Conservation (phyloP, 2,329 filamentous ascomycete genomes). For the Taxawa tesnikishii region DNA sequence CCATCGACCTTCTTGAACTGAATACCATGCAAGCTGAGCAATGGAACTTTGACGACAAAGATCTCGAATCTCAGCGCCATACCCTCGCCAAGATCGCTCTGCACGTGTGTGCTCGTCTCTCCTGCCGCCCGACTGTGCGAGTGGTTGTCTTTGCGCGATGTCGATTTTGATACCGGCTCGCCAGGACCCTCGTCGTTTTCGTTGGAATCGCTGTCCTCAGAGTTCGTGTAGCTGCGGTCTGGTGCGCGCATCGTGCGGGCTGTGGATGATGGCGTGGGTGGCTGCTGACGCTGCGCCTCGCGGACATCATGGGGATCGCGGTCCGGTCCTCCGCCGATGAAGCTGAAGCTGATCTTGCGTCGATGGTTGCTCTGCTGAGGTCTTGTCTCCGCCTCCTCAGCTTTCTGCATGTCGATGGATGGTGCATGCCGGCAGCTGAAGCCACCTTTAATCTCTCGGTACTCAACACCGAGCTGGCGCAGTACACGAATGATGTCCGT, state of each 20-base stretch:
- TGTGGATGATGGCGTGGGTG: conserved; percentile 33
- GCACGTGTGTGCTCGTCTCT: conserved; percentile 84
- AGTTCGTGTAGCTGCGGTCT: conserved; percentile 71
- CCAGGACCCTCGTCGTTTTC: conserved; percentile 7
- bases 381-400: conserved; percentile 12
- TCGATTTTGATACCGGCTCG: not conserved
- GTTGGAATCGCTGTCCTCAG: conserved; percentile 45
- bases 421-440: conserved; percentile 82
- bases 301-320: conserved; percentile 57
- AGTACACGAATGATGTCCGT: conserved; percentile 84
- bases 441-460: conserved; percentile 81
- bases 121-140: conserved; percentile 52
- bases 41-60: conserved; percentile 90
- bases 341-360: conserved; percentile 75
- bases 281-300: conserved; percentile 44
- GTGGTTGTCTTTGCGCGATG: conserved; percentile 1
- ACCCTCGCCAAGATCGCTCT: conserved; percentile 74
- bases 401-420: conserved; percentile 69
- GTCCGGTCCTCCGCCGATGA: conserved; percentile 49
- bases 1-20: conserved; percentile 96
- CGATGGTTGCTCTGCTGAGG: conserved; percentile 41
- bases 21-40: conserved; percentile 85
- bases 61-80: conserved; percentile 88
- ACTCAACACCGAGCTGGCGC: conserved; percentile 79
- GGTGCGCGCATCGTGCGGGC: conserved; percentile 31